Conservation (phyloP, 2,329 filamentous ascomycete genomes). For the Aquanectria penicillioides region DNA sequence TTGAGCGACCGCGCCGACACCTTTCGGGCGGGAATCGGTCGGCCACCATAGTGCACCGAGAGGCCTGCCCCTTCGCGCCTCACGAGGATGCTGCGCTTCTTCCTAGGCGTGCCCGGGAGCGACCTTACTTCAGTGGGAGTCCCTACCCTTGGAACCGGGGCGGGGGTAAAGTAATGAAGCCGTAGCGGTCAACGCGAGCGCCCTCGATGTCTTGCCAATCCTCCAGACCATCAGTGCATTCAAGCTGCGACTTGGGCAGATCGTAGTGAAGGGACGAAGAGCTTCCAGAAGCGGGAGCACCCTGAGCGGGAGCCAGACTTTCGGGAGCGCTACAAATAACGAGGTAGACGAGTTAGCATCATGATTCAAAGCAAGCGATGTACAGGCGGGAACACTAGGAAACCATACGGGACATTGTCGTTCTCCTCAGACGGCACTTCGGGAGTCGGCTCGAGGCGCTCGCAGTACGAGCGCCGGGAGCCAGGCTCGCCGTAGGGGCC, state of each 20-base stretch:
- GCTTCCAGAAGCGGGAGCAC: conserved; percentile 54
- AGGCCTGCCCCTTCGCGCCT: conserved; percentile 49
- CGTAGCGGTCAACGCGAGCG: conserved; percentile 72
- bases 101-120: conserved; percentile 56
- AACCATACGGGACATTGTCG: conserved; percentile 67
- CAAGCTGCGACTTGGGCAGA: conserved; percentile 50
- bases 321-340: conserved; percentile 38
- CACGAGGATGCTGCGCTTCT: conserved; percentile 55
- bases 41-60: conserved; percentile 52
- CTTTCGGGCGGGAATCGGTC: conserved; percentile 62
- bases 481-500: conserved; percentile 64
- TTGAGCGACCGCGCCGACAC: conserved; percentile 67
- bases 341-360: conserved; percentile 41
- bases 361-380: conserved; percentile 35
- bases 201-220: conserved; percentile 74
- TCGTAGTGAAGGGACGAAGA: conserved; percentile 57
- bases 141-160: conserved; percentile 52
- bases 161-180: conserved; percentile 67
- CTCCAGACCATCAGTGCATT: conserved; percentile 69
- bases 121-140: conserved; percentile 55
- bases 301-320: conserved; percentile 46
- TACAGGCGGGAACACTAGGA: conserved; percentile 51
- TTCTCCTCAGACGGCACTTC: conserved; percentile 63
- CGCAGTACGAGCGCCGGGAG: conserved; percentile 57
- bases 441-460: conserved; percentile 59